Evolutionary conservation across 352 stramenopile genomes (phyloP).

Genomic region (Pythium oligandrum): DNA sequence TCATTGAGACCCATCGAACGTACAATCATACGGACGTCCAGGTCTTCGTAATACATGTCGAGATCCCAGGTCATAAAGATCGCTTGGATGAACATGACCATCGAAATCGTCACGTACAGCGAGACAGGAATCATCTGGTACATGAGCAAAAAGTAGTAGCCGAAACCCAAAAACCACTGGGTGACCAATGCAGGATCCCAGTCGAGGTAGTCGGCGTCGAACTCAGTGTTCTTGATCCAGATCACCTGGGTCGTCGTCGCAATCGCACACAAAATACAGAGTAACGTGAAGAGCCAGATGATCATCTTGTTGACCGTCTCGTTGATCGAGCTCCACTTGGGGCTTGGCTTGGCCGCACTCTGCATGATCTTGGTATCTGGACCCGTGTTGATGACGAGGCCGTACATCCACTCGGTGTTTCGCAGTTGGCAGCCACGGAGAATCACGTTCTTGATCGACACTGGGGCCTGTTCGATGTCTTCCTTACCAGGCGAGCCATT

Average conservation of each 20-base stretch:
- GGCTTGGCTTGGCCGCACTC: constrained; percentile 42
- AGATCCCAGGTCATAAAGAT: constrained; percentile 92
- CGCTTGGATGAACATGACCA: constrained; percentile 93
- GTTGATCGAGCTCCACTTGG: constrained; percentile 85
- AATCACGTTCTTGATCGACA: constrained; percentile 86
- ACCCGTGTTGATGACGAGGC: constrained; percentile 86
- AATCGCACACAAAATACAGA: constrained; percentile 49
- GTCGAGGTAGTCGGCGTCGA: constrained; percentile 42
- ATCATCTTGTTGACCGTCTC: constrained; percentile 79
- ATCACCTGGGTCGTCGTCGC: constrained; percentile 55
- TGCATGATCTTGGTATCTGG: constrained; percentile 86
- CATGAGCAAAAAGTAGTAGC: constrained; percentile 94
- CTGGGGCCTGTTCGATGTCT: constrained; percentile 38
- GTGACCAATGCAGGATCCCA: constrained; percentile 38
- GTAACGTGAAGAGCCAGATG: constrained; percentile 64
- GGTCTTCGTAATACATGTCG: constrained; percentile 90
- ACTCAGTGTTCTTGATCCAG: constrained; percentile 53
- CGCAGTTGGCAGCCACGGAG: constrained; percentile 82
- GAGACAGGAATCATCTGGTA: constrained; percentile 97
- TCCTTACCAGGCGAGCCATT: constrained; percentile 2
- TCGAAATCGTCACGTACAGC: constrained; percentile 97
- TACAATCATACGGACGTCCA: constrained; percentile 85
- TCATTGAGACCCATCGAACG: constrained; percentile 86
- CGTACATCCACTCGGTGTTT: constrained; percentile 89
- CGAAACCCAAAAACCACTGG: constrained; percentile 79